Percentiles rank a stretch among this genome's conserved stretches.
Evolutionary conservation across 345 rosid species (phyloP).

Genomic region (Raphanus sativus): DNA sequence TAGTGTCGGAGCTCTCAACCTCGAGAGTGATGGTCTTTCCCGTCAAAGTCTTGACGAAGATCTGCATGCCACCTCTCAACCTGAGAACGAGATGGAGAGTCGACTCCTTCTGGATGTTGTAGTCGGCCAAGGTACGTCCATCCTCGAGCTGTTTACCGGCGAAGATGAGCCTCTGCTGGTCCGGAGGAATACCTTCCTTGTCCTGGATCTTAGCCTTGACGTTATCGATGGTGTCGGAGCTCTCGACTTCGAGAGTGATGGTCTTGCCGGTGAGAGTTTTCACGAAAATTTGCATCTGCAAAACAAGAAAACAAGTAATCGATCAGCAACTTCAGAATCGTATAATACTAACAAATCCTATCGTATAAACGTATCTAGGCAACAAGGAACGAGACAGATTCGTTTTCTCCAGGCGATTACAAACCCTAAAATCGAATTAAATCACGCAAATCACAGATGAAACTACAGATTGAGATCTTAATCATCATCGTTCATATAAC

Average conservation of each 20-base stretch:
- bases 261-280: constrained; percentile 19
- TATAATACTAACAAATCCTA: not conserved
- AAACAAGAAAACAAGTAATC: not conserved
- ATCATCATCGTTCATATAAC: not conserved
- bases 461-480: not conserved
- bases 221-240: not conserved
- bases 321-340: not conserved
- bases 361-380: not conserved
- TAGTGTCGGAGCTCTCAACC: constrained; percentile 32
- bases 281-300: constrained; percentile 43
- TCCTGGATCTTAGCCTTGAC: not conserved
- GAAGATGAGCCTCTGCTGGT: not conserved
- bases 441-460: not conserved
- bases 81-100: not conserved
- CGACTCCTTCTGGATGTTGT: not conserved
- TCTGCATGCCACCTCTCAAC: not conserved
- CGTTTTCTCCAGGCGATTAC: not conserved
- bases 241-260: not conserved
- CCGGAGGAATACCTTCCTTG: not conserved
- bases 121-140: not conserved
- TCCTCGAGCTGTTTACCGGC: not conserved
- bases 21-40: constrained; percentile 22
- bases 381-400: too few relatives aligned
- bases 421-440: not conserved
- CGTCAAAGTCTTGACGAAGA: not conserved